Evolutionary conservation across 2,329 filamentous ascomycete genomes (phyloP).

Genomic region (Nigrospora osmanthi): DNA sequence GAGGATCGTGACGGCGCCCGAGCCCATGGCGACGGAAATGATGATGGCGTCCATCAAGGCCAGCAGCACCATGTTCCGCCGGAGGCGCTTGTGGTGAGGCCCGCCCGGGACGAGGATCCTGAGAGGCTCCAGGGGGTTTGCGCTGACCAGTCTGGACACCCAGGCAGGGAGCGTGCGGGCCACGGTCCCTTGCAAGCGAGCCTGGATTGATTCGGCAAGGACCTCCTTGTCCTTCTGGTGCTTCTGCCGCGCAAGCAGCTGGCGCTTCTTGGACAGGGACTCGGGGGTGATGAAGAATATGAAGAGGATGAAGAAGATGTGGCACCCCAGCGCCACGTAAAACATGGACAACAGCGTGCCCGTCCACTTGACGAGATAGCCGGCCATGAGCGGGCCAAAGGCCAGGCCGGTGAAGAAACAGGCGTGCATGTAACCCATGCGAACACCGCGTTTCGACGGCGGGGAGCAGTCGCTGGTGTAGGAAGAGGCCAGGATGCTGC

Average conservation of each 20-base stretch:
- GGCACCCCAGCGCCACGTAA: slow-evolving; percentile 68
- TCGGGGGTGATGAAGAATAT: slow-evolving; percentile 71
- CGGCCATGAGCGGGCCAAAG: slow-evolving; percentile 73
- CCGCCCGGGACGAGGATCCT: slow-evolving; percentile 70
- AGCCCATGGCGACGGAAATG: slow-evolving; percentile 74
- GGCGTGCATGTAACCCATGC: slow-evolving; percentile 85
- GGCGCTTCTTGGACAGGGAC: slow-evolving; percentile 68
- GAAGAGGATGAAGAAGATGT: slow-evolving; percentile 66
- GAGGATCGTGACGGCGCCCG: slow-evolving; percentile 72
- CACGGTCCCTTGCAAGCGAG: slow-evolving; percentile 5
- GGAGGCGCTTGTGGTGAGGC: slow-evolving; percentile 51
- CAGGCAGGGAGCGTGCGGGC: slow-evolving; percentile 10
- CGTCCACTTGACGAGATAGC: slow-evolving; percentile 69
- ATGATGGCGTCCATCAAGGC: slow-evolving; percentile 75
- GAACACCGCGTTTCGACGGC: slow-evolving; percentile 69
- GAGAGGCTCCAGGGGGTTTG: slow-evolving; percentile 70
- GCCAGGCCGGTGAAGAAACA: slow-evolving; percentile 86
- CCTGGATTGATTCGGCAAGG: slow-evolving; percentile 20
- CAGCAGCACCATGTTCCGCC: slow-evolving; percentile 75
- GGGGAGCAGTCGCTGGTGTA: slow-evolving; percentile 87
- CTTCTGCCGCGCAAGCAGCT: slow-evolving; percentile 62
- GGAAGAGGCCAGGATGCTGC: slow-evolving; percentile 68
- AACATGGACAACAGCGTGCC: slow-evolving; percentile 75
- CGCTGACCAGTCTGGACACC: slow-evolving; percentile 29
- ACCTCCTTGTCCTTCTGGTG: slow-evolving; percentile 38